A percentile compares a stretch with the other conserved stretches of the same genome.
Conservation (phyloP, 768 basidiomycete species). For the Pisolithus albus region DNA sequence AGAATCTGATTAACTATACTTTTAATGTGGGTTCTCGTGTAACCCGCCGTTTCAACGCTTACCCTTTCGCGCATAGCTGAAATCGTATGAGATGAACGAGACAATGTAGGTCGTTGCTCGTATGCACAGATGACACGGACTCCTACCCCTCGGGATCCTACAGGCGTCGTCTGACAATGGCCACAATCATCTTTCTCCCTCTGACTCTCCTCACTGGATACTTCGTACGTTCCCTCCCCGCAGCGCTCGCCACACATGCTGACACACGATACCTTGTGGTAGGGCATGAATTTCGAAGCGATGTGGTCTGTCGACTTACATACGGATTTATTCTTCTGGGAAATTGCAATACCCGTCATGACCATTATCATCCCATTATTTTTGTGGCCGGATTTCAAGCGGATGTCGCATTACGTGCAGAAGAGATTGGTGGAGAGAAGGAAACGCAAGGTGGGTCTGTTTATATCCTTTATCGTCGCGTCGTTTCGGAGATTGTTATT, state of each 20-base stretch:
- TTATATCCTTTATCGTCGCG: not conserved
- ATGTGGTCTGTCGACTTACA: constrained; percentile 45
- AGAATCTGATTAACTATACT: constrained; percentile 66
- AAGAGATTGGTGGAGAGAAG: constrained; percentile 33
- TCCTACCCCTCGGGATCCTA: not conserved
- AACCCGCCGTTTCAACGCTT: not conserved
- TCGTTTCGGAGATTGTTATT: not conserved
- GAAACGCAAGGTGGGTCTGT: constrained; percentile 26
- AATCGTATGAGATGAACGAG: constrained; percentile 70
- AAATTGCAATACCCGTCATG: constrained; percentile 56
- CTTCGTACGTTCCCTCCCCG: constrained; percentile 41
- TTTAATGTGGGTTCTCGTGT: constrained; percentile 47
- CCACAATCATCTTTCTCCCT: constrained; percentile 66
- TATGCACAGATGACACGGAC: not conserved
- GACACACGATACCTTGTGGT: constrained; percentile 10
- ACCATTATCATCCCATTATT: constrained; percentile 46
- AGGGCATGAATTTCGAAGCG: constrained; percentile 61
- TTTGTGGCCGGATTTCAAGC: constrained; percentile 42
- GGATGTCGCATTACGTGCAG: constrained; percentile 39
- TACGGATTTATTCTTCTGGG: constrained; percentile 57
- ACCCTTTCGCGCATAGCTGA: constrained; percentile 38
- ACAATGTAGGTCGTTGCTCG: constrained; percentile 44
- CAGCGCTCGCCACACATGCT: not conserved
- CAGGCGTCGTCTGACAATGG: constrained; percentile 60
- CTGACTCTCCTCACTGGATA: constrained; percentile 66